Evolutionary conservation across 768 basidiomycete species (phyloP).

Genomic region (Panaeolus papilionaceus): DNA sequence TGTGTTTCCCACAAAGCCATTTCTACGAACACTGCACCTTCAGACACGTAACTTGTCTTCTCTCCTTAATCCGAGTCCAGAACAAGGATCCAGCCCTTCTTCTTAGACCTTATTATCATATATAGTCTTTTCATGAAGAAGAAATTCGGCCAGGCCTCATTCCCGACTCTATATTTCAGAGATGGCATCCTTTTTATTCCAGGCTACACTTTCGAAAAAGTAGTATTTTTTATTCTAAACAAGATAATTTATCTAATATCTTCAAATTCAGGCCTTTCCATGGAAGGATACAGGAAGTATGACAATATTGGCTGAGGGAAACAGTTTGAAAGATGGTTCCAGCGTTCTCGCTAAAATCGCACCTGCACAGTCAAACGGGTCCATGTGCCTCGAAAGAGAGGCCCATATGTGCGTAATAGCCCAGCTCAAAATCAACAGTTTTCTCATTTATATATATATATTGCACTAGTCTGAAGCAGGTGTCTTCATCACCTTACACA

Average conservation of each 20-base stretch:
- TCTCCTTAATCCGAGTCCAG: neutral
- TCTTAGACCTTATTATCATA: neutral
- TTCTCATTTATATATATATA: neutral
- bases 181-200: conserved; percentile 68
- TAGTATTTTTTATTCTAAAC: conserved; percentile 29
- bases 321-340: conserved; percentile 71
- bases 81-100: conserved; percentile 13
- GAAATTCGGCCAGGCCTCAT: conserved; percentile 62
- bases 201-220: conserved; percentile 77
- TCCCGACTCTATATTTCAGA: conserved; percentile 64
- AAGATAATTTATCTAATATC: conserved; percentile 19
- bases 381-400: conserved; percentile 75
- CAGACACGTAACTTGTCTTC: neutral
- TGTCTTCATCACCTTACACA: conserved; percentile 56
- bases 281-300: conserved; percentile 81
- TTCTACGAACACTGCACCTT: neutral
- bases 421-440: conserved; percentile 10
- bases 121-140: conserved; percentile 46
- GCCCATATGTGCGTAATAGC: conserved; percentile 64
- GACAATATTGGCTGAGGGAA: conserved; percentile 72
- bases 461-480: conserved; percentile 51
- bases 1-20: neutral
- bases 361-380: conserved; percentile 73
- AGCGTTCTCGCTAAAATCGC: conserved; percentile 77
- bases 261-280: conserved; percentile 52